phyloP scores from a whole-genome alignment of 306 rosid species.

The Lathyrus tuberosus region DNA sequence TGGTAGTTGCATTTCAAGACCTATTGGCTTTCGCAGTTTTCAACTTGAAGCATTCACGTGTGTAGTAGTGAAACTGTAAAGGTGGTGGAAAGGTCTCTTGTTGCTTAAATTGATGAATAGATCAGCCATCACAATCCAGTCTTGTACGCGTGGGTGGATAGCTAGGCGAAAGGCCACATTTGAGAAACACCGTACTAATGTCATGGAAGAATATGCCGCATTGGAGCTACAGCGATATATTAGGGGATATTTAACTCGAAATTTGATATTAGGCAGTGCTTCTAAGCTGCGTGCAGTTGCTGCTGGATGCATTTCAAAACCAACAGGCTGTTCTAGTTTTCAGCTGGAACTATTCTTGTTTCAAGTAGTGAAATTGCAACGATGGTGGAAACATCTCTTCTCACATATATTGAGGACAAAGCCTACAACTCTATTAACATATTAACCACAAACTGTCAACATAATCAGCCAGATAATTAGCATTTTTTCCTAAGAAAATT shows the following conservation, averaged over 20 bases:
- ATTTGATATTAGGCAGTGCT: slow-evolving; percentile 56
- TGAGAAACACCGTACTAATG: slow-evolving; percentile 47
- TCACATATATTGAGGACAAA: slow-evolving; percentile 48
- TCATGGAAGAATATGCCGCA: slow-evolving; percentile 62
- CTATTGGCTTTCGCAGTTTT: slow-evolving; percentile 42
- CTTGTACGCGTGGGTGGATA: slow-evolving; percentile 70
- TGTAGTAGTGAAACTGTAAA: slow-evolving; percentile 73
- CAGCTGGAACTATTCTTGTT: slow-evolving; percentile 50
- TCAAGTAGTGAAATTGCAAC: slow-evolving; percentile 76
- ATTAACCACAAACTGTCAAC: no score
- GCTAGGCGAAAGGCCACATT: slow-evolving; percentile 55
- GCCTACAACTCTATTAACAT: no score
- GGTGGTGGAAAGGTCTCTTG: slow-evolving; percentile 79
- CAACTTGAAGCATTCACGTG: slow-evolving; percentile 57
- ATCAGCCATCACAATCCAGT: slow-evolving; percentile 65
- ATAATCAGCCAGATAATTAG: no score
- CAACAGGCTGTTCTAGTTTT: slow-evolving; percentile 44
- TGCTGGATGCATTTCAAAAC: slow-evolving; percentile 38
- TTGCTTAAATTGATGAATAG: slow-evolving; percentile 49
- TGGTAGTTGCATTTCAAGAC: slow-evolving; percentile 38
- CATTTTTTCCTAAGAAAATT: no score
- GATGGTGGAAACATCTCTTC: slow-evolving; percentile 78
- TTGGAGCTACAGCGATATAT: slow-evolving; percentile 61
- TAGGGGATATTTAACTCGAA: slow-evolving; percentile 64
- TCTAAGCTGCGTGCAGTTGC: slow-evolving; percentile 41